Evolutionary conservation across 345 rosid species (phyloP), one percentile per base, ranked within the genome.

Genomic region (Orychophragmus violaceus): DNA sequence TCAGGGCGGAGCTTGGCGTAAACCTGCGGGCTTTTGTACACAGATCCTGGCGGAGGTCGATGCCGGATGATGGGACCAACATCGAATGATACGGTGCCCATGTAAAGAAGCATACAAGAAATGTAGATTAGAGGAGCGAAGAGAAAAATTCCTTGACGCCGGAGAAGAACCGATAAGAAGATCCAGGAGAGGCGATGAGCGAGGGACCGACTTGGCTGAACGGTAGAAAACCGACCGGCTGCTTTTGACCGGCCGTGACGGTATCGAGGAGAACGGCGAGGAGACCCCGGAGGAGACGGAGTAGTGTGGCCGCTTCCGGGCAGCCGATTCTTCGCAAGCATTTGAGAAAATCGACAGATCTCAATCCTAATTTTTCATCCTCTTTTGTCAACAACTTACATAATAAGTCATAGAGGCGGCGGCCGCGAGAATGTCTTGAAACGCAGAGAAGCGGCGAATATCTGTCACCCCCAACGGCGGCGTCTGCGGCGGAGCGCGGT

Each of bases 231-330:
- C 56, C 87, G 82, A 23, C 58, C 64, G 8, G 80, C 42, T 24
- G 77, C 70, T 69, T 88, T 90, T 14, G 86, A 81, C 36, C 87
- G 84, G 50, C 83, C 74, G 75, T 75, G 92, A 13, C 96, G 95
- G 79, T 79, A 85, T 13, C 95, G 82, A 9, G 98, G 99, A 13
- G 98, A 89, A 5, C 98, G 91, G 36, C 85, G 84, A 37, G 98
- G 98, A 28, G 98, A 88, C 18, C 79, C 82, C n/a, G 95, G 99
- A 3, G 99, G 97, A 8, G 99, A 95, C 0, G 99, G 99, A n/a
- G 96, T 84, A 13, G 78, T 72, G 84, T 87, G 95, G 81, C 96
- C 97, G 87, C 95, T 90, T 78, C 88, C 82, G 23, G 96, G 93
- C 68, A 86, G 67, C 72, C 97, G 78, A 59, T 55, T 87, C 74